Evolutionary conservation across 2,329 filamentous ascomycete species (phyloP).

Genomic region (Fusarium drepaniforme): DNA sequence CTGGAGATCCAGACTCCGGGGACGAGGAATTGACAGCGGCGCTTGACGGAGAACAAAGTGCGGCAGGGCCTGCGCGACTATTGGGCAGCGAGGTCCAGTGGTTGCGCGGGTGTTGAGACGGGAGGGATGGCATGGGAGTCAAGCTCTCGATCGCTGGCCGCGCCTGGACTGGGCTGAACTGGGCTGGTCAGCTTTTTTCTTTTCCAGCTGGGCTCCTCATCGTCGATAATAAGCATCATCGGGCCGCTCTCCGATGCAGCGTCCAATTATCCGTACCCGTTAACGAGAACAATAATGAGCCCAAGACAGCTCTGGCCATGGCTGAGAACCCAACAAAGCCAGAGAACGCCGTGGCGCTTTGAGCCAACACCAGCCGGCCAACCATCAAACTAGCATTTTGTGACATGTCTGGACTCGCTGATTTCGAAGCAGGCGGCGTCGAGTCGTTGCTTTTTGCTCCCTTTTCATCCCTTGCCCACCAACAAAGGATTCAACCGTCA

Average conservation of each 20-base stretch:
- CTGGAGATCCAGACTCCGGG: not conserved
- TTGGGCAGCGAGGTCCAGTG: not conserved
- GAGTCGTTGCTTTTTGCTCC: conserved; percentile 10
- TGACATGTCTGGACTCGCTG: not conserved
- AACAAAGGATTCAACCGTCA: conserved; percentile 3
- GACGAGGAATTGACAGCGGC: not conserved
- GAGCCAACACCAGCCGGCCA: conserved; percentile 1
- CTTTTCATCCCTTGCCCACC: not conserved
- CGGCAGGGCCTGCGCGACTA: not conserved
- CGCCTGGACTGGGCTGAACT: not conserved
- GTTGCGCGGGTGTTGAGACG: not conserved
- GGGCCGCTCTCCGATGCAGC: not conserved
- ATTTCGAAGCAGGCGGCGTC: not conserved
- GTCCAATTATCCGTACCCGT: not conserved
- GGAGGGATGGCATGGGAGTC: not conserved
- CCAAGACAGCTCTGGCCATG: conserved; percentile 1
- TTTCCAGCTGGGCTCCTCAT: not conserved
- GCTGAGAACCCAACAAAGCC: conserved; percentile 17
- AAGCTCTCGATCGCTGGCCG: not conserved
- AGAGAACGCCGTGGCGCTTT: conserved; percentile 23
- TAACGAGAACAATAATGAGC: conserved; percentile 22
- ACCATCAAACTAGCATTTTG: conserved; percentile 7
- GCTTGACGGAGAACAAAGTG: not conserved
- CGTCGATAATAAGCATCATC: conserved; percentile 10
- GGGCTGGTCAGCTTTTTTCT: not conserved